Percentiles rank a stretch among this genome's conserved stretches.
Evolutionary conservation across 345 rosid species (phyloP).

Genomic region (Populus deltoides): DNA sequence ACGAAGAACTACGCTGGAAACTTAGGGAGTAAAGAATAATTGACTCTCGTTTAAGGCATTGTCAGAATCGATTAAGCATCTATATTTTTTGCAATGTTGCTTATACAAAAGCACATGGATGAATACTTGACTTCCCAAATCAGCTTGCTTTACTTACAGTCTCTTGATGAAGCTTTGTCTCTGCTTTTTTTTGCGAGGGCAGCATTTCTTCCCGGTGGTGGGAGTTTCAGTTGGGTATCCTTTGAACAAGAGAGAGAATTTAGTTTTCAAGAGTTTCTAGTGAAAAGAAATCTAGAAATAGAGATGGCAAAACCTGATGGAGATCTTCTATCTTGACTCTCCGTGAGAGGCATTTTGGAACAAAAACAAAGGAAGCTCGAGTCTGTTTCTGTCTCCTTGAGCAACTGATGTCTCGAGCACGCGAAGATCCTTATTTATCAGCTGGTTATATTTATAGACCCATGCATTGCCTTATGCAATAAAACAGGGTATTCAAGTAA

Average conservation of each 20-base stretch:
- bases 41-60: neutral
- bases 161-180: constrained; percentile 62
- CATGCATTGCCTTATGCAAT: neutral
- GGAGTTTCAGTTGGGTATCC: constrained; percentile 45
- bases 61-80: neutral
- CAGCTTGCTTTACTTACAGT: constrained; percentile 38
- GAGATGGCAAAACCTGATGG: constrained; percentile 26
- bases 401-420: neutral
- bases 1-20: neutral
- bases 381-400: neutral
- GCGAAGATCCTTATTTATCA: neutral
- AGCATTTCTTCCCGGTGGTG: constrained; percentile 27
- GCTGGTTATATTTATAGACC: constrained; percentile 6
- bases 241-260: constrained; percentile 11
- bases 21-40: neutral
- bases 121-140: neutral
- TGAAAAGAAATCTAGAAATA: neutral
- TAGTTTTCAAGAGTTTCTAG: neutral
- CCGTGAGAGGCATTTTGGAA: constrained; percentile 22
- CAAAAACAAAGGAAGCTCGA: neutral
- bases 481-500: neutral
- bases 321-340: constrained; percentile 16
- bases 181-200: constrained; percentile 38
- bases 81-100: neutral
- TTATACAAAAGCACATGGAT: neutral